Evolutionary conservation across 1,284 basidiomycete species (phyloP).

Genomic region (Sporisorium reilianum): DNA sequence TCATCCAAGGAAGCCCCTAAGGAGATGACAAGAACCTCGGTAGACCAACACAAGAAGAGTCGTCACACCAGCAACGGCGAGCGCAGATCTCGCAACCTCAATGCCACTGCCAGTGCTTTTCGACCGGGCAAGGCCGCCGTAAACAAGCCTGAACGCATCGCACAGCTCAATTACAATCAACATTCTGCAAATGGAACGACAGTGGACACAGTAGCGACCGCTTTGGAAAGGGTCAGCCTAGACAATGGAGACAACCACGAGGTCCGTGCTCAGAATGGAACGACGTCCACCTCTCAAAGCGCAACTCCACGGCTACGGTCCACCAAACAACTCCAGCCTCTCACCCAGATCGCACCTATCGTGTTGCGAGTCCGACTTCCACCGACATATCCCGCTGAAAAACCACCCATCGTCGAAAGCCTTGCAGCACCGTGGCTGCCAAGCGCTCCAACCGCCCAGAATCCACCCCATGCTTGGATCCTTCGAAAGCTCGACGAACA

Average conservation of each 20-base stretch:
- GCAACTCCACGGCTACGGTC: neutral
- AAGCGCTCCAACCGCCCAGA: neutral
- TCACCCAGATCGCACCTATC: slow-evolving; percentile 39
- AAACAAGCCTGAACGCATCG: too few species aligned
- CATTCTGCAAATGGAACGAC: neutral
- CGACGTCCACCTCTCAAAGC: neutral
- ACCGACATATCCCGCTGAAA: slow-evolving; percentile 25
- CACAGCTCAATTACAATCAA: neutral
- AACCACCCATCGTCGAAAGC: slow-evolving; percentile 24
- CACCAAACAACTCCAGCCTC: slow-evolving; percentile 13
- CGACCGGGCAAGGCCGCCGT: slow-evolving; percentile 1
- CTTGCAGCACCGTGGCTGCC: slow-evolving; percentile 43
- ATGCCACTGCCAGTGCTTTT: slow-evolving; percentile 25
- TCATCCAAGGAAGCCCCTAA: neutral
- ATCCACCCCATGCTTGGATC: slow-evolving; percentile 15
- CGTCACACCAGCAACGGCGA: neutral
- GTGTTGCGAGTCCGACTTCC: slow-evolving; percentile 32
- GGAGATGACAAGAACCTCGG: neutral
- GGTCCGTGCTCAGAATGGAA: too few species aligned
- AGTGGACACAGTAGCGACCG: neutral
- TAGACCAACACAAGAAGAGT: neutral
- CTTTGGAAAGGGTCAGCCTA: slow-evolving; percentile 8
- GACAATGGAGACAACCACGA: neutral
- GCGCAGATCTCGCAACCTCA: slow-evolving; percentile 8
- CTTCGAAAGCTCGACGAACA: slow-evolving; percentile 29